Conservation (phyloP, 2,329 filamentous ascomycete genomes). For the Colletotrichum limetticola region DNA sequence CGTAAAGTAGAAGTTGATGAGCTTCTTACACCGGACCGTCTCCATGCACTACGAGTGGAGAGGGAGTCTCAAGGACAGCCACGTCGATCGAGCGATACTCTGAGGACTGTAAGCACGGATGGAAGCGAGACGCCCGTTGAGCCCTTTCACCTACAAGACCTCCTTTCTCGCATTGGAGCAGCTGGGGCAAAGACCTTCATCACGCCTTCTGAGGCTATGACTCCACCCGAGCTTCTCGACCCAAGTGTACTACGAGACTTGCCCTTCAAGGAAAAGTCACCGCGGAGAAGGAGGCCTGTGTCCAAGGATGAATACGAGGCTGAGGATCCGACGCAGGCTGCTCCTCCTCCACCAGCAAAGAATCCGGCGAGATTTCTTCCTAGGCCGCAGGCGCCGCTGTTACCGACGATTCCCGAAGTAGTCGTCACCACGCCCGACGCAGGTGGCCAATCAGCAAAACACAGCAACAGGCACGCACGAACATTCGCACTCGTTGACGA, state of each 20-base stretch:
- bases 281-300: not conserved
- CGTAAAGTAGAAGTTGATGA: constrained; percentile 67
- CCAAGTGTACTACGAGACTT: constrained; percentile 39
- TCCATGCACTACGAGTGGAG: constrained; percentile 33
- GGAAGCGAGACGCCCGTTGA: constrained; percentile 55
- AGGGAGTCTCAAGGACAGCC: constrained; percentile 46
- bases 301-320: constrained; percentile 24
- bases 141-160: constrained; percentile 60
- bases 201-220: constrained; percentile 42
- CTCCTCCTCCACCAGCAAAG: constrained; percentile 47
- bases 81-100: constrained; percentile 43
- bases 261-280: constrained; percentile 35
- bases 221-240: constrained; percentile 39
- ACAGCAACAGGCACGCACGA: constrained; percentile 4
- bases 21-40: constrained; percentile 64
- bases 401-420: constrained; percentile 56
- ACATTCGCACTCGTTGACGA: constrained; percentile 44
- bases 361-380: constrained; percentile 38
- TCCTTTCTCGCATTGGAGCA: constrained; percentile 55
- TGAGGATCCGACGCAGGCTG: not conserved
- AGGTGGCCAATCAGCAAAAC: not conserved
- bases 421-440: constrained; percentile 36
- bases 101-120: constrained; percentile 41
- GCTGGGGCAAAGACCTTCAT: constrained; percentile 46
- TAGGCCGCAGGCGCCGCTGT: constrained; percentile 36